Base-by-base conservation (phyloP, 1,284 basidiomycete genomes). In the Boletellus sp. region DNA sequence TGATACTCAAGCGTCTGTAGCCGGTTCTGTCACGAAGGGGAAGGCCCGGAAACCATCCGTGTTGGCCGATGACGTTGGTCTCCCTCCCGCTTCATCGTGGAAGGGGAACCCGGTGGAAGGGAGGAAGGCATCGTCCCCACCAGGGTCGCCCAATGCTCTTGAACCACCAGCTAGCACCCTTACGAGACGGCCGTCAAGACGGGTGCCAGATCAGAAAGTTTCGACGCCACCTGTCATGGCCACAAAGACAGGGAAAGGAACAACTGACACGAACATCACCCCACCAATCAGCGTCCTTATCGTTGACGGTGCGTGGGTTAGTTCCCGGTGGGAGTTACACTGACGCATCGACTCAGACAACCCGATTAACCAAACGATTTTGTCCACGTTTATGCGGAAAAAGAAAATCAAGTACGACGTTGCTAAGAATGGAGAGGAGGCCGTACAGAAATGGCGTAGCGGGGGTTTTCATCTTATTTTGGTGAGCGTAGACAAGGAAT, bases 381-480 rank as follows among this genome's bases (percentile, higher is more conserved):
- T 99, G 49, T 90, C 89, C 29, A 95, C 90, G 39, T 98, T 97
- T 65, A 91, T 99, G 89, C 85, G 82, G 58, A 91, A 89, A 73
- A 97, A 94, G 73, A 91, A 89, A 69, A 96, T 99, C 68, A 93
- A 91, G 66, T 96, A 87, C 70, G 91, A 94, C 54, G 82, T 95
- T 39, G 96, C 96, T 11, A 92, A 88, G 64, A 93, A 99, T 65
- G 96, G 96, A 29, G 80, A 86, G 52, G 94, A 99, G 69, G 96
- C 96, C 0, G 91, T 99, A 8, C 80, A 93, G 55, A 97, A 97
- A 67, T 99, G 96, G 94, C 80, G 80, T 53, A 88, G 82, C 8
- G 96, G 96, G 9, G 84, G 80, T 35, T 99, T 97, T 69, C 95
- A 99, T 73, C 74, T 99, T 43, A 98, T 99, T 50, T 70, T 99